These are phyloP conservation scores for Nicotiana tomentosiformis DNA, from an alignment of 257 asterid species.

Conservation along the genomic window DNA sequence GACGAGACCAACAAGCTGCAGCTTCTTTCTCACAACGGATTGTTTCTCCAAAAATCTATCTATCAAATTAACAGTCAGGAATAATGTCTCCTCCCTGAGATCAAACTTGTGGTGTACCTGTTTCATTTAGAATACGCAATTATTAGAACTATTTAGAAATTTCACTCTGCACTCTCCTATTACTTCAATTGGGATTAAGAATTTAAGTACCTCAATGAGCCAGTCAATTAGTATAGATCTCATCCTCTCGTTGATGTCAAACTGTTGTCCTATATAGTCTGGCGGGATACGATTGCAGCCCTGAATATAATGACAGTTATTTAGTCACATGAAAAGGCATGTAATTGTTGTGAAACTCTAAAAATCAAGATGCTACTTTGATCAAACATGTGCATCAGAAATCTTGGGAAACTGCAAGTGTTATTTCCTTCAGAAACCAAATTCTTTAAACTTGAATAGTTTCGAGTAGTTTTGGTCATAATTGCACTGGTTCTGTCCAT, in stretches of 20 bases:
- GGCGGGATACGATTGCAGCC: slow-evolving; percentile 63
- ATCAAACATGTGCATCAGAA: neutral
- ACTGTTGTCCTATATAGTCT: slow-evolving; percentile 67
- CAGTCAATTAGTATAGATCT: slow-evolving; percentile 87
- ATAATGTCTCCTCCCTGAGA: slow-evolving; percentile 74
- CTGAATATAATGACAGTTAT: slow-evolving; percentile 27
- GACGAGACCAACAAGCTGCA: slow-evolving; percentile 86
- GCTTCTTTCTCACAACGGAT: slow-evolving; percentile 70
- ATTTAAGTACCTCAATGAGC: slow-evolving; percentile 66
- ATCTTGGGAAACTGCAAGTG: no score
- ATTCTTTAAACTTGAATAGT: no score
- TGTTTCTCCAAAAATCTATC: slow-evolving; percentile 80
- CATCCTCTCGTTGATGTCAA: slow-evolving; percentile 81
- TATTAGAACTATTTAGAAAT: neutral
- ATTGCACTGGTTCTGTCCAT: no score
- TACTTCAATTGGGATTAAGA: neutral
- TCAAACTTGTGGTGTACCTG: slow-evolving; percentile 97
- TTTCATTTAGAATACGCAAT: neutral
- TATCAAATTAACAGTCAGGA: slow-evolving; percentile 67
- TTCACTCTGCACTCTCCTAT: neutral
- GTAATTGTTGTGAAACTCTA: no score
- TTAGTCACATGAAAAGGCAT: neutral
- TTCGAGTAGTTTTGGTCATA: no score
- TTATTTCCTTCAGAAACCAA: no score
- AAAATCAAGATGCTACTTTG: neutral